These are phyloP conservation scores for Tilletia horrida DNA, from an alignment of 1,284 basidiomycete species.

Conservation along the genomic window DNA sequence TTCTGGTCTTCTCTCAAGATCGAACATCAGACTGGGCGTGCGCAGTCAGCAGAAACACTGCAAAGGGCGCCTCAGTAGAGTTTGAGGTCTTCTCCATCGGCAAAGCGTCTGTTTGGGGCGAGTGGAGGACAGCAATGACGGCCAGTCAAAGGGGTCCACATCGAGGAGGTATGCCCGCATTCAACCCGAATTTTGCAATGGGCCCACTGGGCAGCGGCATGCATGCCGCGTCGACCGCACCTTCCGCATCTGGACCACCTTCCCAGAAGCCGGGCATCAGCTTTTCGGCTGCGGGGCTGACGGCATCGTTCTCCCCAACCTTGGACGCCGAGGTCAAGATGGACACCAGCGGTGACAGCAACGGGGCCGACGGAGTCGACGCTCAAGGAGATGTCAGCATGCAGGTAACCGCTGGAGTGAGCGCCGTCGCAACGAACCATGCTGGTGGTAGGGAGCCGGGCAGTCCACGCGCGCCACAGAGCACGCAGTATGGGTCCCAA, in stretches of 20 bases:
- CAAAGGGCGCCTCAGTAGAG: slow-evolving; percentile 33
- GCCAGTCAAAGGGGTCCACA: slow-evolving; percentile 17
- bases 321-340: background rate
- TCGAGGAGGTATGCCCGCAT: slow-evolving; percentile 4
- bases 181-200: slow-evolving; percentile 14
- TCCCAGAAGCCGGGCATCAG: background rate
- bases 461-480: too few relatives aligned
- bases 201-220: background rate
- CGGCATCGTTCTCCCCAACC: background rate
- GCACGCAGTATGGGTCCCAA: background rate
- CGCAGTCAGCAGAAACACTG: slow-evolving; percentile 36
- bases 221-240: background rate
- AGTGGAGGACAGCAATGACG: slow-evolving; percentile 8
- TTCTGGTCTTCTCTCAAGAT: slow-evolving; percentile 38
- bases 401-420: background rate
- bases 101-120: slow-evolving; percentile 15
- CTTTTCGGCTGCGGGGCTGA: background rate
- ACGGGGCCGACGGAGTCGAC: background rate
- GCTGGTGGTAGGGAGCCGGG: background rate
- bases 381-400: background rate
- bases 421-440: background rate
- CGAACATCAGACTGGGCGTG: slow-evolving; percentile 43
- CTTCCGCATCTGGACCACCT: background rate
- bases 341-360: background rate
- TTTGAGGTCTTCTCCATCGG: slow-evolving; percentile 37